phyloP scores from a whole-genome alignment of 2,329 filamentous ascomycete genomes.

The Pseudogymnoascus pannorum region DNA sequence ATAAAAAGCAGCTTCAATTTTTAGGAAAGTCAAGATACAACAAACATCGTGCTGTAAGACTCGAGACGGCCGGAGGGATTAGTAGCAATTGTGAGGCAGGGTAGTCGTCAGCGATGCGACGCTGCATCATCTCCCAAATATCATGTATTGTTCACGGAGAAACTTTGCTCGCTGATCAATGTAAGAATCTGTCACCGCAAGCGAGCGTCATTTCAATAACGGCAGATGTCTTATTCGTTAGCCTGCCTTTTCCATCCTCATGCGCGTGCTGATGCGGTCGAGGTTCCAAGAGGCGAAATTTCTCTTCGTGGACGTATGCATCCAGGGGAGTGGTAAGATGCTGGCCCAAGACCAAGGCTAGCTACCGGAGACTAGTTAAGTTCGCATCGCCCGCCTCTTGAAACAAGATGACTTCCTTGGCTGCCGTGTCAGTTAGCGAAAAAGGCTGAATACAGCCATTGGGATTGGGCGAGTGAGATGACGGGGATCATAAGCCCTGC shows the following conservation, averaged over 20 bases:
- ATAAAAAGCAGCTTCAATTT: neutral
- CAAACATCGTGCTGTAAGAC: neutral
- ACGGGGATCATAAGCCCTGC: neutral
- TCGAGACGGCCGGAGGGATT: neutral
- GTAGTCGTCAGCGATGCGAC: neutral
- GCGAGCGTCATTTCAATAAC: neutral
- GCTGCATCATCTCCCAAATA: neutral
- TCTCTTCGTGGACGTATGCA: neutral
- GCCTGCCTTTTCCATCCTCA: neutral
- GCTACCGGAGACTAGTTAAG: constrained; percentile 4
- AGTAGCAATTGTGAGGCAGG: neutral
- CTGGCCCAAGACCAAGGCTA: neutral
- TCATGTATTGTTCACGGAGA: neutral
- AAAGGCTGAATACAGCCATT: constrained; percentile 4
- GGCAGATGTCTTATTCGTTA: neutral
- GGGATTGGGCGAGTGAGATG: neutral
- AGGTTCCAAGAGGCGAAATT: constrained; percentile 7
- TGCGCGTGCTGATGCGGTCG: neutral
- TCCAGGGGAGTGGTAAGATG: neutral
- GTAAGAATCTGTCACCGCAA: neutral
- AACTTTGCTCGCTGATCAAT: neutral
- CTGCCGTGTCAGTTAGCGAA: constrained; percentile 4
- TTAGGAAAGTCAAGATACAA: neutral
- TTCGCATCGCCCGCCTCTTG: constrained; percentile 6
- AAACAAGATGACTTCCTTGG: neutral